These are phyloP conservation scores for Discostella pseudostelligera DNA, from an alignment of 108 stramenopile genomes.

Conservation along the genomic window DNA sequence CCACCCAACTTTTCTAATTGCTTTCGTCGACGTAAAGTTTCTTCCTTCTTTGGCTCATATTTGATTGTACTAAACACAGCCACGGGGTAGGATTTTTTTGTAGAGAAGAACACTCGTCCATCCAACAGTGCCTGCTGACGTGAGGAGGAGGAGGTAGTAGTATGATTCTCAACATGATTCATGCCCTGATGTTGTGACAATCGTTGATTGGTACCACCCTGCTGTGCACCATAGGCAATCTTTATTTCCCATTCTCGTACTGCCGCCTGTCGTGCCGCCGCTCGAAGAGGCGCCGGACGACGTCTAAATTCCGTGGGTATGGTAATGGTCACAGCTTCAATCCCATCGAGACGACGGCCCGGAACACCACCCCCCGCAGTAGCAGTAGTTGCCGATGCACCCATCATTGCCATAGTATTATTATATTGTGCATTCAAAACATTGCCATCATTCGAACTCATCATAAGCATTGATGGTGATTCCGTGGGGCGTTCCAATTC, in stretches of 20 bases:
- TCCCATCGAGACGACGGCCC: conserved; percentile 77
- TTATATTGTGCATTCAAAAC: conserved; percentile 2
- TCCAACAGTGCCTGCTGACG: conserved; percentile 66
- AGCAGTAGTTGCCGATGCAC: background rate
- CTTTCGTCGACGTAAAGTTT: conserved; percentile 66
- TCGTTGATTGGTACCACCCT: too few species aligned
- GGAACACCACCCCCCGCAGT: conserved; percentile 45
- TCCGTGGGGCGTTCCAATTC: conserved; percentile 68
- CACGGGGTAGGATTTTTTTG: conserved; percentile 68
- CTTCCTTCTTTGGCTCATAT: conserved; percentile 87
- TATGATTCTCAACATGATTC: conserved; percentile 1
- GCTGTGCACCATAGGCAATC: conserved; percentile 64
- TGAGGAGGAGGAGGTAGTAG: conserved; percentile 13
- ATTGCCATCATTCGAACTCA: background rate
- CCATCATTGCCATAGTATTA: background rate
- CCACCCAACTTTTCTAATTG: conserved; percentile 86
- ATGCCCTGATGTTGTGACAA: background rate
- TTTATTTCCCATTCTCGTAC: conserved; percentile 75
- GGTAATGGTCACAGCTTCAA: conserved; percentile 53
- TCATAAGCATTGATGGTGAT: conserved; percentile 5
- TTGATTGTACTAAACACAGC: conserved; percentile 72
- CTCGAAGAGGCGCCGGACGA: conserved; percentile 41
- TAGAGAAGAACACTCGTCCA: conserved; percentile 77
- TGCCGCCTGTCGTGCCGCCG: conserved; percentile 66
- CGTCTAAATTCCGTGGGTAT: conserved; percentile 56